phyloP scores from a whole-genome alignment of 2,329 filamentous ascomycete species.

The Tolypocladium ovalisporum region DNA sequence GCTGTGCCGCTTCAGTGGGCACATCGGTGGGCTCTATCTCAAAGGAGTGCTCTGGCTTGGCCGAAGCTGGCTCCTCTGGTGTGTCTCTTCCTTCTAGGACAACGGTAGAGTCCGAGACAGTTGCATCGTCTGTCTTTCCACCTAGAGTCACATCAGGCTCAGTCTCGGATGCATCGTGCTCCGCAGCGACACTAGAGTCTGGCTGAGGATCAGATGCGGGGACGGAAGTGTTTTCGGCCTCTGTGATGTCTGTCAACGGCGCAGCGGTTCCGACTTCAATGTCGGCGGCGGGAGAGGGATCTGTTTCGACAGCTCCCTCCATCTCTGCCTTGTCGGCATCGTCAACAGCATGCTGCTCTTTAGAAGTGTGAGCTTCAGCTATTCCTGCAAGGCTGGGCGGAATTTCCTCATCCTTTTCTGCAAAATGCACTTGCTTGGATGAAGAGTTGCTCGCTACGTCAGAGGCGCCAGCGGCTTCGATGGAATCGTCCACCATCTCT shows the following conservation, averaged over 20 bases:
- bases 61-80: background rate
- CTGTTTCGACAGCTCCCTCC: background rate
- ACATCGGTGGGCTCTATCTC: background rate
- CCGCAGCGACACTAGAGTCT: background rate
- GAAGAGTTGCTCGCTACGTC: background rate
- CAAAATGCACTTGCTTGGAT: background rate
- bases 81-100: background rate
- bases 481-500: background rate
- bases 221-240: background rate
- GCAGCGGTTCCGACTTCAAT: background rate
- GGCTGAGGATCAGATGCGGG: background rate
- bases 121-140: background rate
- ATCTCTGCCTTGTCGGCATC: background rate
- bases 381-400: background rate
- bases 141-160: background rate
- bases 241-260: background rate
- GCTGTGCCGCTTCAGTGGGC: background rate
- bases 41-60: background rate
- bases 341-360: background rate
- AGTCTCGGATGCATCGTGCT: background rate
- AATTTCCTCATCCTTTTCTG: background rate
- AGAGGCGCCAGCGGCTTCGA: background rate
- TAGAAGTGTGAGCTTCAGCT: background rate
- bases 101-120: background rate
- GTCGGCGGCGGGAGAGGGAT: background rate